Percentiles rank a stretch among this genome's conserved stretches.
These are phyloP conservation scores for Penicillium sp. DNA, from an alignment of 2,329 filamentous ascomycete genomes.

Conservation along the genomic window DNA sequence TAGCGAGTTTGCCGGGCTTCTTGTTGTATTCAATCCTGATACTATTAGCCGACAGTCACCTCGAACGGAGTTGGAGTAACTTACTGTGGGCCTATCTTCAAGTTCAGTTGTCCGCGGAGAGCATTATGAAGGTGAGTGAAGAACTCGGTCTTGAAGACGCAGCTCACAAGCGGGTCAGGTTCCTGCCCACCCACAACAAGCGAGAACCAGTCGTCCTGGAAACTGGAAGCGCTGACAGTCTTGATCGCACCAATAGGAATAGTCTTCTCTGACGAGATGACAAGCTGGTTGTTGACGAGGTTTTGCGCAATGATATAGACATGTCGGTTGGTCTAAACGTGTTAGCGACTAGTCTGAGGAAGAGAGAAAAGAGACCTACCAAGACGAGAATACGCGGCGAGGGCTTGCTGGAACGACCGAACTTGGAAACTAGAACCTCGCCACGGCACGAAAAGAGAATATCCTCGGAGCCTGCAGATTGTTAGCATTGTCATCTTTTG, in stretches of 20 bases:
- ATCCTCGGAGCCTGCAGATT: conserved; percentile 60
- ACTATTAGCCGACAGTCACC: neutral
- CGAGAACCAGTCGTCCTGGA: conserved; percentile 96
- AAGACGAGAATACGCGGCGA: conserved; percentile 84
- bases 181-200: conserved; percentile 87
- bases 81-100: conserved; percentile 77
- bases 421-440: conserved; percentile 89
- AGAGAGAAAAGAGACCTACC: conserved; percentile 36
- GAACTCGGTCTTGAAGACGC: conserved; percentile 94
- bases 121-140: conserved; percentile 87
- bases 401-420: conserved; percentile 93
- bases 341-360: conserved; percentile 24
- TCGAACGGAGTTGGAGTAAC: conserved; percentile 26
- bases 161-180: conserved; percentile 90
- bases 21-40: conserved; percentile 89
- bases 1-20: conserved; percentile 90
- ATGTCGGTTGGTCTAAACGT: conserved; percentile 70
- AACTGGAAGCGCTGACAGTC: conserved; percentile 77
- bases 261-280: conserved; percentile 79
- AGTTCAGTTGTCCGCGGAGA: conserved; percentile 77
- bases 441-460: conserved; percentile 89
- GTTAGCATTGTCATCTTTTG: conserved; percentile 3
- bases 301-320: conserved; percentile 89
- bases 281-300: conserved; percentile 78
- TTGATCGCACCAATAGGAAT: conserved; percentile 88